Evolutionary conservation across 1,139 yeast species (phyloP).

Genomic region (Saccharomycopsis phalli): DNA sequence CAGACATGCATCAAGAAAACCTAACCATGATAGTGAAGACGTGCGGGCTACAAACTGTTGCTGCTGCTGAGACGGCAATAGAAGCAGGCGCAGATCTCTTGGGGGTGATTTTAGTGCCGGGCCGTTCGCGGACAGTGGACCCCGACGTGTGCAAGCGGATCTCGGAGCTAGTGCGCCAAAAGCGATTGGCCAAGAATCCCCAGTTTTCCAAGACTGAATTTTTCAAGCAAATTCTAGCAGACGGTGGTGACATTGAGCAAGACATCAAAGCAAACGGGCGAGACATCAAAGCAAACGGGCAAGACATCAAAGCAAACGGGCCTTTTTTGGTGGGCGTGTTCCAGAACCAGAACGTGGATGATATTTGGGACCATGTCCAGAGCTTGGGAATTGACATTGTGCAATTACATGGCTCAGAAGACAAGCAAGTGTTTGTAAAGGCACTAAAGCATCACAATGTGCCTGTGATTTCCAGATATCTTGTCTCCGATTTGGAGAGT

Average conservation of each 20-base stretch:
- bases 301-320: slow-evolving; percentile 38
- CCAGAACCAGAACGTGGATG: slow-evolving; percentile 65
- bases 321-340: slow-evolving; percentile 87
- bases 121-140: slow-evolving; percentile 62
- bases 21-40: slow-evolving; percentile 41
- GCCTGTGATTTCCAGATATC: slow-evolving; percentile 70
- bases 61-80: slow-evolving; percentile 64
- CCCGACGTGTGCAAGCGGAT: slow-evolving; percentile 46
- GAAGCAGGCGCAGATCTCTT: slow-evolving; percentile 64
- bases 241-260: slow-evolving; percentile 28
- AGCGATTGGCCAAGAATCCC: slow-evolving; percentile 22
- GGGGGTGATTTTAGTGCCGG: slow-evolving; percentile 85
- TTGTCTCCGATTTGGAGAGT: slow-evolving; percentile 43
- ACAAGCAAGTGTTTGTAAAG: slow-evolving; percentile 42
- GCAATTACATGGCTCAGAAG: slow-evolving; percentile 85
- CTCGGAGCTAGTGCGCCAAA: slow-evolving; percentile 30
- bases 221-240: slow-evolving; percentile 2
- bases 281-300: slow-evolving; percentile 31
- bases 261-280: not conserved
- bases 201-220: slow-evolving; percentile 20
- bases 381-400: slow-evolving; percentile 60
- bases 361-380: slow-evolving; percentile 41
- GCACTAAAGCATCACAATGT: slow-evolving; percentile 30
- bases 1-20: no score
- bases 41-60: slow-evolving; percentile 67